These are phyloP conservation scores for Linnemannia exigua DNA, from an alignment of 192 early-diverging fungal genomes.

Conservation along the genomic window DNA sequence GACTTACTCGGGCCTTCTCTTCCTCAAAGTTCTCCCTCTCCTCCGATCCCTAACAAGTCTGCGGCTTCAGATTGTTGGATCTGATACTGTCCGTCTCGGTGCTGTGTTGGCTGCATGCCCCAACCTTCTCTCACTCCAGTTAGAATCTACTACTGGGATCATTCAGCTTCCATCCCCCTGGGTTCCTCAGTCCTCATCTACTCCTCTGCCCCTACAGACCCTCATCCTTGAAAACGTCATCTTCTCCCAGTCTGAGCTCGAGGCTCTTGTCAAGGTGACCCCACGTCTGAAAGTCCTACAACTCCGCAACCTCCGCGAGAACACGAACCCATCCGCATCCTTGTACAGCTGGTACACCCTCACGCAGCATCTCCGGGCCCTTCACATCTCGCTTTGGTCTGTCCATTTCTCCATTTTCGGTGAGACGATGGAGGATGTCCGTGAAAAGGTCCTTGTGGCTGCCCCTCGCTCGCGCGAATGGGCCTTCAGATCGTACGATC, in stretches of 20 bases:
- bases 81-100: background rate
- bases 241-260: background rate
- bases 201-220: background rate
- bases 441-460: background rate
- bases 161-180: constrained; percentile 2
- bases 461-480: background rate
- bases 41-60: background rate
- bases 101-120: background rate
- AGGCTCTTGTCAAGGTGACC: background rate
- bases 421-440: background rate
- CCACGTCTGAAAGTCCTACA: background rate
- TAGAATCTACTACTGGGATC: background rate
- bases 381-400: background rate
- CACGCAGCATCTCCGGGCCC: background rate
- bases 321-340: background rate
- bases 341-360: background rate
- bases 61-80: background rate
- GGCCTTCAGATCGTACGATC: background rate
- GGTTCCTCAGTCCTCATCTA: background rate
- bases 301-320: constrained; percentile 3
- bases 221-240: background rate
- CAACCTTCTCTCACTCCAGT: background rate
- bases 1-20: constrained; percentile 2
- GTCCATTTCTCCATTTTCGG: background rate
- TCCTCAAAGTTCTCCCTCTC: background rate